These are phyloP conservation scores for Colletotrichum destructivum DNA, from an alignment of 2,329 filamentous ascomycete species.

Conservation along the genomic window DNA sequence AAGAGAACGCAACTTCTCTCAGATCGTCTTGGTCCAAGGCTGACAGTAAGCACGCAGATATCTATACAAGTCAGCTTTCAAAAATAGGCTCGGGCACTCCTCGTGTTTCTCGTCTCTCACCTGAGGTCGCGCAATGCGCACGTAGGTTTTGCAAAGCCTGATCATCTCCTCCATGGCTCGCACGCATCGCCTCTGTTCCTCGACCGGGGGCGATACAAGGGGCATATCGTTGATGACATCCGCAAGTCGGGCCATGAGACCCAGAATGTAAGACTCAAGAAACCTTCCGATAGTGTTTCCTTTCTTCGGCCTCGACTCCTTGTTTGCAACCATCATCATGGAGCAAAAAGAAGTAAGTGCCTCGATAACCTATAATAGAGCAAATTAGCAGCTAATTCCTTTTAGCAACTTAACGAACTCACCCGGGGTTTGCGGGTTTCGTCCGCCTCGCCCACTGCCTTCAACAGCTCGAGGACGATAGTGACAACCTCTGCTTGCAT, in stretches of 20 bases:
- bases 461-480: constrained; percentile 86
- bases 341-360: constrained; percentile 64
- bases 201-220: constrained; percentile 66
- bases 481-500: constrained; percentile 82
- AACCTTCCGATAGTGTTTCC: constrained; percentile 78
- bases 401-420: constrained; percentile 49
- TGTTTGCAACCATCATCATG: constrained; percentile 57
- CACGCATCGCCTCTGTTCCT: constrained; percentile 84
- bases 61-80: constrained; percentile 62
- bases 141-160: constrained; percentile 78
- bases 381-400: neutral
- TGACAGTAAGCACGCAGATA: constrained; percentile 92
- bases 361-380: constrained; percentile 57
- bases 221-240: constrained; percentile 80
- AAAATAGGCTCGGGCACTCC: constrained; percentile 45
- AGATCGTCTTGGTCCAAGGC: constrained; percentile 83
- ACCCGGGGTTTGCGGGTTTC: constrained; percentile 72
- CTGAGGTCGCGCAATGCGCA: constrained; percentile 87
- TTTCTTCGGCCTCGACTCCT: constrained; percentile 63
- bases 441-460: constrained; percentile 79
- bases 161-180: constrained; percentile 92
- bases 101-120: constrained; percentile 60
- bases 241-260: constrained; percentile 87
- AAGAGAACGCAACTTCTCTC: constrained; percentile 83
- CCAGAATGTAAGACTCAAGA: constrained; percentile 86